Evolutionary conservation across 352 stramenopile species (phyloP).

Genomic region (Halophytophthora polymorphica): DNA sequence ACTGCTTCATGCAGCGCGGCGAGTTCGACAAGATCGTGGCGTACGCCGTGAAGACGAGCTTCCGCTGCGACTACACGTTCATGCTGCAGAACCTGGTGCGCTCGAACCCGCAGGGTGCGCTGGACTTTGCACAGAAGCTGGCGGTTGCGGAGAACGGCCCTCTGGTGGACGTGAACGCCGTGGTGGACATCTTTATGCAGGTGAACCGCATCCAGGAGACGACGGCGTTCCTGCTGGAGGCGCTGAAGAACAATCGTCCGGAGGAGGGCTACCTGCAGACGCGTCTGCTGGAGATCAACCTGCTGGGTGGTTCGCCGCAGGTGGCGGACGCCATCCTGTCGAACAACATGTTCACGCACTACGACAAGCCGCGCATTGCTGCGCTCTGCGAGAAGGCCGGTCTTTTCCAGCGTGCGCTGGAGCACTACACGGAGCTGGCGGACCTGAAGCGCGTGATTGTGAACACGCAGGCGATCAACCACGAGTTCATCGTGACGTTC

Average conservation of each 20-base stretch:
- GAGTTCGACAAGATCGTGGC: conserved; percentile 99
- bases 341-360: conserved; percentile 99
- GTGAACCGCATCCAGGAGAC: conserved; percentile 99
- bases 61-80: conserved; percentile 98
- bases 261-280: conserved; percentile 99
- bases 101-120: conserved; percentile 95
- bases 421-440: conserved; percentile 98
- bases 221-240: conserved; percentile 99
- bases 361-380: conserved; percentile 97
- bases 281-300: conserved; percentile 99
- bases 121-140: conserved; percentile 98
- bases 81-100: conserved; percentile 99
- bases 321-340: conserved; percentile 99
- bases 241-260: conserved; percentile 98
- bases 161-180: conserved; percentile 97
- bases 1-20: conserved; percentile 98
- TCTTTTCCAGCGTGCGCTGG: conserved; percentile 98
- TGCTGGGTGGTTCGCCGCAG: conserved; percentile 98
- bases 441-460: conserved; percentile 96
- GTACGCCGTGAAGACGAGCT: conserved; percentile 94
- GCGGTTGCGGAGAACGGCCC: conserved; percentile 93
- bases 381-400: conserved; percentile 98
- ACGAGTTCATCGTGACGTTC: conserved; percentile 99
- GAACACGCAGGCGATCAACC: conserved; percentile 91
- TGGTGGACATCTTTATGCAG: conserved; percentile 99